Base-by-base conservation (phyloP, 495 filamentous ascomycete genomes). In the Penicillium roqueforti region DNA sequence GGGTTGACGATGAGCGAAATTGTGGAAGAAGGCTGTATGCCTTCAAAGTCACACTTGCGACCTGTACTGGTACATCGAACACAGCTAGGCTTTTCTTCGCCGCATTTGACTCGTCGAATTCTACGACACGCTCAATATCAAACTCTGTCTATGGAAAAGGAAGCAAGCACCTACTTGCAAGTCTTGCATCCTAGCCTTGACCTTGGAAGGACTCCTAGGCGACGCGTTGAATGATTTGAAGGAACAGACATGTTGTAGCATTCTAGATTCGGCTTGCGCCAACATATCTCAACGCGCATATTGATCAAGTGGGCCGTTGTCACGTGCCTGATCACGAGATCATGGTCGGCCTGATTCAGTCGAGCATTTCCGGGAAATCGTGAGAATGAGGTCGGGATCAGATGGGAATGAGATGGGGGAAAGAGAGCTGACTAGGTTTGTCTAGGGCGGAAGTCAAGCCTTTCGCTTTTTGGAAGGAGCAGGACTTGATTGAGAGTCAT, bases 31-130 rank as follows among this genome's bases (percentile, higher is more conserved):
- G 23, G 5, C 46, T 41, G 16, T 28, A 38, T 16, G n/a, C 3
- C 34, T 11, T 67, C 51, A 47, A 74, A 76, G 40, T 77, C 73
- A 56, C 76, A 78, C 36, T 75, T 76, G 25, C 76, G 74, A 38
- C 77, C 77, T n/a, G 77, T 78, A 26, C 64, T 75, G 20, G 63
- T 76, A 57, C 77, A 81, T 50, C 71, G 69, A 1, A 67, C 10
- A 59, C 75, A 78, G 7, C 53, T 38, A 0, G 81, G 82, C 60
- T 77, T 80, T 47, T 69, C 67, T 55, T 84, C 79, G 40, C 80
- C 81, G 52, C 81, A 84, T 56, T 83, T 84, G 28, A 84, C 73
- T 47, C 71, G 74, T 50, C 82, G 74, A 26, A 70, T 69, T 68
- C 72, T 73, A 46, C 10, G 6, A 47, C 6, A 25, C 1, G 6